Evolutionary conservation across 1,284 basidiomycete species (phyloP).

Genomic region (Golubevia sp.): DNA sequence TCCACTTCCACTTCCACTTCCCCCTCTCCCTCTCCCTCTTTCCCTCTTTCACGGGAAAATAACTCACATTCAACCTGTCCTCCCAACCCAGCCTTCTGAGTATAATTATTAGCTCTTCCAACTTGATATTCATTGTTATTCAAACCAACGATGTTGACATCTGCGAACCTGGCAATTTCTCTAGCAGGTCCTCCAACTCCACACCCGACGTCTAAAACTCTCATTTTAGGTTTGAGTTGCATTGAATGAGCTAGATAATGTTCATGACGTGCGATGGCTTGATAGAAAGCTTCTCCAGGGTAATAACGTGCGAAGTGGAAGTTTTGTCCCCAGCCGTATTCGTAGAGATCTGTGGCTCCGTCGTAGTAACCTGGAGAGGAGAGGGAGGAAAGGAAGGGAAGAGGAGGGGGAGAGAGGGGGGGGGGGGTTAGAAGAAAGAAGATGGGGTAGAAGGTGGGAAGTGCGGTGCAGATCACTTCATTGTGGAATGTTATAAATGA

Average conservation of each 20-base stretch:
- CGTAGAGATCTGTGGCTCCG: conserved; percentile 59
- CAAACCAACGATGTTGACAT: conserved; percentile 82
- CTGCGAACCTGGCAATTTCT: conserved; percentile 89
- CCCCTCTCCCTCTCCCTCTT: too few relatives aligned
- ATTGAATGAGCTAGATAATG: conserved; percentile 83
- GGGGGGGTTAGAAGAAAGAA: too few relatives aligned
- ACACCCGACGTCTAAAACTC: conserved; percentile 96
- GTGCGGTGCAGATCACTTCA: background rate
- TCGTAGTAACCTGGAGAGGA: conserved; percentile 53
- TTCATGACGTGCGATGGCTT: conserved; percentile 84
- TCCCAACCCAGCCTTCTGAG: conserved; percentile 76
- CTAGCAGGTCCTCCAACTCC: conserved; percentile 96
- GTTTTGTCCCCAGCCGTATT: conserved; percentile 59
- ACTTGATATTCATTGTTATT: conserved; percentile 99
- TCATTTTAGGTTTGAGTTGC: conserved; percentile 77
- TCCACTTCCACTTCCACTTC: too few relatives aligned
- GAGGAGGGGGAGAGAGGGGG: too few relatives aligned
- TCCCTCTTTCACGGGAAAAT: too few relatives aligned
- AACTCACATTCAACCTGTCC: conserved; percentile 71
- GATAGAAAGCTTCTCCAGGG: conserved; percentile 61
- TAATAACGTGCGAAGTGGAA: conserved; percentile 63
- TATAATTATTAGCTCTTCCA: conserved; percentile 81
- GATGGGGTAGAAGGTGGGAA: too few relatives aligned
- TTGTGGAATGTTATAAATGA: background rate
- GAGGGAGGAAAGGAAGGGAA: too few relatives aligned